Evolutionary conservation across 78 protist genomes (phyloP).

Genomic region (Emiliania huxleyi): DNA sequence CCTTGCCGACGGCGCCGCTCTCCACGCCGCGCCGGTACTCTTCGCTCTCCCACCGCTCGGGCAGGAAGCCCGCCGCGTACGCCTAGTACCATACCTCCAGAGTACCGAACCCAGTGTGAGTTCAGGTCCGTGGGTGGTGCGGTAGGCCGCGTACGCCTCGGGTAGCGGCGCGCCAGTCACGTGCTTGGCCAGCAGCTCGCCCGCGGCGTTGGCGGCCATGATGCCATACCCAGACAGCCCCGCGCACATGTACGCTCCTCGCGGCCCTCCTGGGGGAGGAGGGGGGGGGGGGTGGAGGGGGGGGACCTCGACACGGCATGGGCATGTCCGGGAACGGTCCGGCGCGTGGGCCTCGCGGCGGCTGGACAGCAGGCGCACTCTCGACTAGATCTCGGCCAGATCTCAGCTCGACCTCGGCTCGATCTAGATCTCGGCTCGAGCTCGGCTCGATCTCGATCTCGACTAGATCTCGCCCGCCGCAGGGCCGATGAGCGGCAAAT

Average conservation of each 20-base stretch:
- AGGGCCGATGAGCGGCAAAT: constrained; percentile 3
- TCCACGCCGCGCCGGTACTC: neutral
- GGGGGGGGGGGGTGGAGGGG: too few relatives aligned
- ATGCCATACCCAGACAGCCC: constrained; percentile 15
- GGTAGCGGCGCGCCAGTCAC: neutral
- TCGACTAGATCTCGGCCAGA: too few relatives aligned
- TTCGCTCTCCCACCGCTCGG: neutral
- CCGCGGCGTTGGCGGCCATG: neutral
- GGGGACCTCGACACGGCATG: too few relatives aligned
- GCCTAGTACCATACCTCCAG: too few relatives aligned
- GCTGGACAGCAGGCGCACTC: too few relatives aligned
- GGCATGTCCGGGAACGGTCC: too few relatives aligned
- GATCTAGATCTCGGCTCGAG: too few relatives aligned
- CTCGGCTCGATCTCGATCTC: too few relatives aligned
- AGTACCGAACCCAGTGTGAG: too few relatives aligned
- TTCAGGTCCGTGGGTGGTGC: too few relatives aligned
- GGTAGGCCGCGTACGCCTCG: neutral
- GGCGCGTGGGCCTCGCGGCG: neutral
- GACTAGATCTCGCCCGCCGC: too few relatives aligned
- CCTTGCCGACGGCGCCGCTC: neutral
- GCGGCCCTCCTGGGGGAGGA: neutral
- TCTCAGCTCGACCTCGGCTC: too few relatives aligned
- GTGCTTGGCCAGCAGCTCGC: neutral
- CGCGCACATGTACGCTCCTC: neutral
- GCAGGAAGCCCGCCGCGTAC: neutral